Conservation (phyloP, 805 yeast genomes). For the Hanseniaspora thailandica region DNA sequence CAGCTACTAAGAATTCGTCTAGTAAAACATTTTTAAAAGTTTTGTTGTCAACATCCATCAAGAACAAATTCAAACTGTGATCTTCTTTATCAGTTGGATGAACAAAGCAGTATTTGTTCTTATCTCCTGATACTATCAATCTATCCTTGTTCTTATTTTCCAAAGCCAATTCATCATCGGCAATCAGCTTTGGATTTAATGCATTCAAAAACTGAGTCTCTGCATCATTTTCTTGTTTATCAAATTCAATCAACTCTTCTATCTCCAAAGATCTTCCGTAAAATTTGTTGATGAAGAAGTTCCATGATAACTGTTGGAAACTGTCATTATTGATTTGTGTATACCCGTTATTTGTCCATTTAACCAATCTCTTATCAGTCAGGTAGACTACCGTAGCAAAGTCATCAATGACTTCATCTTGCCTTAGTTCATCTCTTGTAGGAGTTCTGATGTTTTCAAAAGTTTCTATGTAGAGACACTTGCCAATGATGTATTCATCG, state of each 20-base stretch:
- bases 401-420: neutral
- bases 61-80: neutral
- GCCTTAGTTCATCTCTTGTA: neutral
- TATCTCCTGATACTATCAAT: neutral
- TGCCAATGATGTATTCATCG: neutral
- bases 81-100: neutral
- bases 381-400: slow-evolving; percentile 5
- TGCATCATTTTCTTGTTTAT: neutral
- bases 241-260: slow-evolving; percentile 1
- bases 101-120: neutral
- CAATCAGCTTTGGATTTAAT: neutral
- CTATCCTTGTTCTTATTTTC: neutral
- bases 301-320: slow-evolving; percentile 6
- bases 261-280: slow-evolving; percentile 5
- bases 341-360: slow-evolving; percentile 8
- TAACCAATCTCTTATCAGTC: slow-evolving; percentile 11
- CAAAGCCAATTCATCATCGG: too few relatives aligned
- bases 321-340: neutral
- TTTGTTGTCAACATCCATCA: neutral
- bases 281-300: slow-evolving; percentile 4
- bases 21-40: neutral
- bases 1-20: neutral
- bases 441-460: neutral
- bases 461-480: slow-evolving; percentile 1
- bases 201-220: neutral